Evolutionary conservation across 495 filamentous ascomycete genomes (phyloP).

Genomic region (Emericellopsis terricola): DNA sequence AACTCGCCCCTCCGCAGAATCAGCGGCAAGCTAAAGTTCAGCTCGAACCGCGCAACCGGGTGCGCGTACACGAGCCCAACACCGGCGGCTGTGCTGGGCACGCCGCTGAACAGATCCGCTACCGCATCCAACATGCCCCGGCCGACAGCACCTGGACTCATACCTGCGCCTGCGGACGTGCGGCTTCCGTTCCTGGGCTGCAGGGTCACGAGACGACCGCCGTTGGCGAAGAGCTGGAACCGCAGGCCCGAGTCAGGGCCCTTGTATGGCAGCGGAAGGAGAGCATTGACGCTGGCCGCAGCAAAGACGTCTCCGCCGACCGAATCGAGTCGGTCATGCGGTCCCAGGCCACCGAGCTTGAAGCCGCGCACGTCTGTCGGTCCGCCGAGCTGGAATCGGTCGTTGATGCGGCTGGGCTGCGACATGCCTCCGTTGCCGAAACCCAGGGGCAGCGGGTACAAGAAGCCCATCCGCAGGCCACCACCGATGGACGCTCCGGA

Average conservation of each 20-base stretch:
- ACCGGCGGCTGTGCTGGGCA: constrained; percentile 76
- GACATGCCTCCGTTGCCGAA: constrained; percentile 37
- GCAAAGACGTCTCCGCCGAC: constrained; percentile 85
- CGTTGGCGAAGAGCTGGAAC: constrained; percentile 79
- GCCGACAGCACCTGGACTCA: constrained; percentile 24
- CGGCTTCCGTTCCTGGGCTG: constrained; percentile 32
- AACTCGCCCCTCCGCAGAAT: constrained; percentile 68
- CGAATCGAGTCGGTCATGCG: constrained; percentile 66
- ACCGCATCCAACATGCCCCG: constrained; percentile 34
- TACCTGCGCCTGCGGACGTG: constrained; percentile 9
- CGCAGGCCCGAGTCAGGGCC: constrained; percentile 70
- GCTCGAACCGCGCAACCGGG: constrained; percentile 76
- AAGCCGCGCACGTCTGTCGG: constrained; percentile 92
- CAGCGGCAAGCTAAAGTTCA: constrained; percentile 83
- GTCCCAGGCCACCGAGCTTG: constrained; percentile 71
- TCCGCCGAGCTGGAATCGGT: constrained; percentile 87
- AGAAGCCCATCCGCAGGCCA: constrained; percentile 34
- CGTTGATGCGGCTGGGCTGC: constrained; percentile 63
- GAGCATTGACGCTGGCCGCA: constrained; percentile 66
- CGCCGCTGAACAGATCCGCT: constrained; percentile 46
- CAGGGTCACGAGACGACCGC: constrained; percentile 66
- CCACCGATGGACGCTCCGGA: constrained; percentile 46
- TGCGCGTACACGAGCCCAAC: constrained; percentile 88
- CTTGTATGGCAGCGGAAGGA: constrained; percentile 64
- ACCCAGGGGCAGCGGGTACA: constrained; percentile 34